Base-by-base conservation (phyloP, 1,284 basidiomycete genomes). In the Melampsora larici-populina region DNA sequence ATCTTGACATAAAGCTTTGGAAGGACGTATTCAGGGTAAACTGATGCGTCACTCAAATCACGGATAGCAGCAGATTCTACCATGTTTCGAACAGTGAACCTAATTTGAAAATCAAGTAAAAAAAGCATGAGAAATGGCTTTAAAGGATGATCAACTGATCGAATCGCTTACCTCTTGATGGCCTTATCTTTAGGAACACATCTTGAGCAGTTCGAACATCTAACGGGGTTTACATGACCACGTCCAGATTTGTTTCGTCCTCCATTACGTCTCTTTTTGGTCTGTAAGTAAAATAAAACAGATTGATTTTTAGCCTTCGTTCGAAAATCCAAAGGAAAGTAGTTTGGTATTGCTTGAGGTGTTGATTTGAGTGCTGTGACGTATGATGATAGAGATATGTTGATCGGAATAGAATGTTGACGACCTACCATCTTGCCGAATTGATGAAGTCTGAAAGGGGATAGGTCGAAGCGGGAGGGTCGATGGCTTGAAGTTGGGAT, bases 1-100 rank as follows among this genome's bases (percentile, higher is more conserved):
- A 99, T 92, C 90, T 98, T 97, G 89, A 97, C 92, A 90, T 99
- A 99, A 81, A 99, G 87, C 87, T 99, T 99, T 80, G 96, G 96
- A 82, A 99, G 91, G 78, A 90, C 90, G 87, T 99, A 99, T 87
- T 99, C 97, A 80, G 87, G 86, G 88, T 98, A 99, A 81, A 98
- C 92, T 81, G 90, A 92, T 71, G 96, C 95, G 84, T 99, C 97
- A 85, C 91, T 93, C 85, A 99, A 91, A 88, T 99, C 96, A 83
- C 96, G 89, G 82, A 99, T 92, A 80, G 96, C 96, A 78, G 96
- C 96, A 83, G 93, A 92, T 89, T 99, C 95, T 80, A 99, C 94
- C 92, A 99, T 99, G 90, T 99, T 99, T 86, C 95, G 91, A 84
- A 99, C 95, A 75, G 95, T 97, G 90, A 97, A 97, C 79, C 96